Conservation (phyloP, 805 yeast genomes). For the Kuraishia piskuri region DNA sequence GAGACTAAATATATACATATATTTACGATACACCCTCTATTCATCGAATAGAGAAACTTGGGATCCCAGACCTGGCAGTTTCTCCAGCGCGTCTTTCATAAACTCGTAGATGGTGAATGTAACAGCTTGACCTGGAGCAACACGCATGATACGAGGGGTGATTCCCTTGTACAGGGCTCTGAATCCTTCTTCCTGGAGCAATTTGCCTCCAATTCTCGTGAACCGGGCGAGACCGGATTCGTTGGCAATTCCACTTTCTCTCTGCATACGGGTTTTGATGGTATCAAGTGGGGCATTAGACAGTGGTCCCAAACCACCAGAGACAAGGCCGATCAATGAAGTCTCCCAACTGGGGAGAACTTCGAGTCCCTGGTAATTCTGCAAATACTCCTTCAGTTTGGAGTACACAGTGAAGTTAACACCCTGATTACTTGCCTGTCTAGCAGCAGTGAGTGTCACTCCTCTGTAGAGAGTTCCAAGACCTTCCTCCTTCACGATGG, state of each 20-base stretch:
- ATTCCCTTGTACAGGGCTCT: slow-evolving; percentile 91
- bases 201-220: slow-evolving; percentile 66
- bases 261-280: slow-evolving; percentile 93
- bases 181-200: slow-evolving; percentile 84
- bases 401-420: slow-evolving; percentile 96
- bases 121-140: slow-evolving; percentile 98
- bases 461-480: slow-evolving; percentile 85
- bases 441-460: slow-evolving; percentile 89
- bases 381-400: slow-evolving; percentile 64
- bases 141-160: slow-evolving; percentile 98
- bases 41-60: slow-evolving; percentile 23
- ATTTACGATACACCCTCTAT: slow-evolving; percentile 10
- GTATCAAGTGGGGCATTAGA: slow-evolving; percentile 97
- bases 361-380: slow-evolving; percentile 45
- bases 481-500: slow-evolving; percentile 88
- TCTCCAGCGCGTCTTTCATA: slow-evolving; percentile 60
- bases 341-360: slow-evolving; percentile 91
- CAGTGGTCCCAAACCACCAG: slow-evolving; percentile 97
- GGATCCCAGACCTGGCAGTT: slow-evolving; percentile 18
- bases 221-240: slow-evolving; percentile 71
- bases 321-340: slow-evolving; percentile 78
- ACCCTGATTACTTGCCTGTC: slow-evolving; percentile 98
- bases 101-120: slow-evolving; percentile 95
- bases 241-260: slow-evolving; percentile 62
- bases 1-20: too few relatives aligned